These are phyloP conservation scores for Colletotrichum salicis DNA, from an alignment of 2,329 filamentous ascomycete species.

Conservation along the genomic window DNA sequence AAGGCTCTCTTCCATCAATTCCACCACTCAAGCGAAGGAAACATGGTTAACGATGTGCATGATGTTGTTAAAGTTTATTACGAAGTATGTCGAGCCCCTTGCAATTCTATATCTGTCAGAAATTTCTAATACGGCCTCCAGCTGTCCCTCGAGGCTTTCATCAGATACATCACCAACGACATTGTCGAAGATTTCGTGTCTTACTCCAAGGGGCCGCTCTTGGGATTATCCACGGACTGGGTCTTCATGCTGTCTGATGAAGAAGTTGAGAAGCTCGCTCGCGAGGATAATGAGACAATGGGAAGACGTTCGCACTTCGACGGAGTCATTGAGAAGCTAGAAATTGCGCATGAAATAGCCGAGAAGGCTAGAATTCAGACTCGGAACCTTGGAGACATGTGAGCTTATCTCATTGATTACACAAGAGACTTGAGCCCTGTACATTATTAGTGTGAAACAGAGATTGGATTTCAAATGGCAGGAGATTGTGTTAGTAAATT, in stretches of 20 bases:
- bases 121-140: background rate
- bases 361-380: slow-evolving; percentile 33
- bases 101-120: rapidly evolving
- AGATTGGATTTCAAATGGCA: background rate
- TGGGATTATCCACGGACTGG: slow-evolving; percentile 39
- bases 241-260: slow-evolving; percentile 36
- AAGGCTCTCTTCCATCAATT: slow-evolving; percentile 26
- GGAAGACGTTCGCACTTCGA: slow-evolving; percentile 23
- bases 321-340: background rate
- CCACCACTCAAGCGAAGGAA: slow-evolving; percentile 39
- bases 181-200: slow-evolving; percentile 41
- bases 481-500: background rate
- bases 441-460: background rate
- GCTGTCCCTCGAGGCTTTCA: slow-evolving; percentile 40
- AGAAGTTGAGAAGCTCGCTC: slow-evolving; percentile 37
- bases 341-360: slow-evolving; percentile 38
- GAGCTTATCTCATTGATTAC: background rate
- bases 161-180: slow-evolving; percentile 39
- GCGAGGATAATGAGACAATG: slow-evolving; percentile 39
- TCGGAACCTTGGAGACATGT: background rate
- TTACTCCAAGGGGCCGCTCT: slow-evolving; percentile 36
- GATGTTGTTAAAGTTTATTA: slow-evolving; percentile 51
- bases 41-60: slow-evolving; percentile 47
- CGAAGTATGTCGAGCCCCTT: slow-evolving; percentile 39
- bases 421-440: background rate